Evolutionary conservation across 495 filamentous ascomycete species (phyloP), one percentile per base, ranked within the genome.

Genomic region (Daldinia bambusicola): DNA sequence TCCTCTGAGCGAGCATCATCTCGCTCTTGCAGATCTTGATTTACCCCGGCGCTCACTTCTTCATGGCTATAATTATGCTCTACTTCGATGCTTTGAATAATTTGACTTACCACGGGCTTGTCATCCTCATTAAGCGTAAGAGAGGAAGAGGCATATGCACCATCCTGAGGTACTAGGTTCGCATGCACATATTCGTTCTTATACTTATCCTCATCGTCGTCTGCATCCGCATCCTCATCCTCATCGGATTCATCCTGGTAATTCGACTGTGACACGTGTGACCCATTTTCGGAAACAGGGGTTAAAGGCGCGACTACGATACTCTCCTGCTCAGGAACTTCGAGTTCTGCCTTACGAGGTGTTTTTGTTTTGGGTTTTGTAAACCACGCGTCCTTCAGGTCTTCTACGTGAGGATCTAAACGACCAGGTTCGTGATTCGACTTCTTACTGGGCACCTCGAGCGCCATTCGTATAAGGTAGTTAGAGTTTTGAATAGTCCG

Each of bases 371-470:
- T 48, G 43, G 43, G 4, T 5, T 22, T 48, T 22, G 43, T 48
- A 48, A 48, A 48, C 43, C 50, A 53, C 22, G 31, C 22, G 13
- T 53, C 13, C 1, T 4, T 18, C 20, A n/a, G 22, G 50, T 32
- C 50, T 53, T 53, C 50, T 12, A 16, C 20, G 26, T 13, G 14
- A n/a, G 26, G 16, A 36, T 56, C 50, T n/a, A 72, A 56, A 20
- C n/a, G 14, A 7, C 63, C 38, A 8, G 70, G 68, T 1, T 70
- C 41, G 30, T 75, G 65, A 0, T 43, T 55, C 2, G 70, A 59
- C n/a, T 72, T 69, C 3, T 59, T 55, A 45, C 75, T 74, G 0
- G 75, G 74, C 4, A 77, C 74, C 20, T 77, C 75, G 3, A 77
- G 59, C 5, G 73, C 75, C 38, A 77, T 16, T n/a, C 75, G 62